Evolutionary conservation across 495 filamentous ascomycete species (phyloP).

Genomic region (Penicillium bovifimosum): DNA sequence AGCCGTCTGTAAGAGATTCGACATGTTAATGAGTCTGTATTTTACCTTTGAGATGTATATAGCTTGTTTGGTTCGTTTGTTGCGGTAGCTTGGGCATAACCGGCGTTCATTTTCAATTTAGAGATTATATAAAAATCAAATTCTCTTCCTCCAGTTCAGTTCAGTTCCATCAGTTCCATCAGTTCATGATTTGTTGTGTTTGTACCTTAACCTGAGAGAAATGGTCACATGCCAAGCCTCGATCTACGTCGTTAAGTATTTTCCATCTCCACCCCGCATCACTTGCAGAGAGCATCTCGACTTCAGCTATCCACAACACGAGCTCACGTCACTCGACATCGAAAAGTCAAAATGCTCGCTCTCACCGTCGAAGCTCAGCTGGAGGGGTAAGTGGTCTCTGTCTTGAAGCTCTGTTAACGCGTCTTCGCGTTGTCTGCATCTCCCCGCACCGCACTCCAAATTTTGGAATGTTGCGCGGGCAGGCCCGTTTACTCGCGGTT

Average conservation of each 20-base stretch:
- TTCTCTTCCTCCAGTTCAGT: not conserved
- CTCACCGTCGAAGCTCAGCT: slow-evolving; percentile 76
- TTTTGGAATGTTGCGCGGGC: not conserved
- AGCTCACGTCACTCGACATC: not conserved
- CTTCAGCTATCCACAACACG: not conserved
- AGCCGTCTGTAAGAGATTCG: slow-evolving; percentile 33
- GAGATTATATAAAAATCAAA: slow-evolving; percentile 8
- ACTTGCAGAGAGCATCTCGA: slow-evolving; percentile 8
- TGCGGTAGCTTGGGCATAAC: slow-evolving; percentile 28
- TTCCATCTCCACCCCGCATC: slow-evolving; percentile 29
- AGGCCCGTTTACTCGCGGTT: not conserved
- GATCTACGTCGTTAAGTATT: slow-evolving; percentile 14
- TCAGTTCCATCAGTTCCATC: not conserved
- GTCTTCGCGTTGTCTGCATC: not conserved
- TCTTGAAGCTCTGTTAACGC: not conserved
- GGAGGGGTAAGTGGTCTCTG: slow-evolving; percentile 49
- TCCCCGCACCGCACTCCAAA: slow-evolving; percentile 3
- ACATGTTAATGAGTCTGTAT: slow-evolving; percentile 19
- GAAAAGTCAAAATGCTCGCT: slow-evolving; percentile 60
- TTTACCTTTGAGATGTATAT: slow-evolving; percentile 19
- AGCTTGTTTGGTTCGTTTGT: slow-evolving; percentile 17
- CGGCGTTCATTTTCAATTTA: slow-evolving; percentile 28
- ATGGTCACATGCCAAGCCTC: slow-evolving; percentile 24
- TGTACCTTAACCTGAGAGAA: not conserved
- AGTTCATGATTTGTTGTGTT: too few relatives aligned